These are phyloP conservation scores for Handroanthus guayacan DNA, from an alignment of 257 asterid genomes.

Conservation along the genomic window DNA sequence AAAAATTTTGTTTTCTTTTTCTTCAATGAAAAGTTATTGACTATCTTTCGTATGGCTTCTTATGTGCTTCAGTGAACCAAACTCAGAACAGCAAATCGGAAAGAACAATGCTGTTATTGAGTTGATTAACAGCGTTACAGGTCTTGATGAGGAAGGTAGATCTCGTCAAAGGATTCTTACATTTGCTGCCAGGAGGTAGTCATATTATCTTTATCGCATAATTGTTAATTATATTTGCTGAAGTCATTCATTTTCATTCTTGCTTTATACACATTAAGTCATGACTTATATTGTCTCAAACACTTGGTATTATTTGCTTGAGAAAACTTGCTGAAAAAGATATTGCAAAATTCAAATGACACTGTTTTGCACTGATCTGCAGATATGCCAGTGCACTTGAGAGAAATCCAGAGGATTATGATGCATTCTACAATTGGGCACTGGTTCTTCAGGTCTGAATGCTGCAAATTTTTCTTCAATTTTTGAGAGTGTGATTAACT, in stretches of 20 bases:
- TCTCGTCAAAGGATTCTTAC: conserved; percentile 74
- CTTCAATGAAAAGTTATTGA: neutral
- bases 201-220: neutral
- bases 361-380: conserved; percentile 32
- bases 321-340: neutral
- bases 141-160: conserved; percentile 68
- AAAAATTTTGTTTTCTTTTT: neutral
- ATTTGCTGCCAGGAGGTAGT: conserved; percentile 70
- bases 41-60: conserved; percentile 15
- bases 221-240: neutral
- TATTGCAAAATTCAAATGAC: neutral
- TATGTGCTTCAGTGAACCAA: conserved; percentile 48
- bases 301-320: neutral
- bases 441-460: conserved; percentile 67
- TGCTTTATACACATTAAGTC: neutral
- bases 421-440: conserved; percentile 79
- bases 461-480: neutral
- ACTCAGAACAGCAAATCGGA: conserved; percentile 47
- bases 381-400: conserved; percentile 70
- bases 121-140: conserved; percentile 50
- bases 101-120: conserved; percentile 65
- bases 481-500: neutral
- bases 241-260: neutral
- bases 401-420: conserved; percentile 71
- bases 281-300: too few relatives aligned